Conservation (phyloP, 2,329 filamentous ascomycete species). For the Aspergillus fructus region DNA sequence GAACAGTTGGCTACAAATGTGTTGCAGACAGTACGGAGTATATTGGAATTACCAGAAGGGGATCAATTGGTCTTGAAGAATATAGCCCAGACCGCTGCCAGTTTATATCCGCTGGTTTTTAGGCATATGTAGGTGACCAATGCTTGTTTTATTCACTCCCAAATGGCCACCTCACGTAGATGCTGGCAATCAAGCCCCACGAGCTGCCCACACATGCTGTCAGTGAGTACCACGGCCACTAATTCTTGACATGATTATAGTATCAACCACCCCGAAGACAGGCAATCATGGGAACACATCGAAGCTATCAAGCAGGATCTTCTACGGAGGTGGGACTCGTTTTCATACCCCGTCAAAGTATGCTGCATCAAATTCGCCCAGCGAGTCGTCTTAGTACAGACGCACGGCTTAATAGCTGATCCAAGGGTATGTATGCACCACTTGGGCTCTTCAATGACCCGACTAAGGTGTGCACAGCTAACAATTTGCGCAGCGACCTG, state of each 20-base stretch:
- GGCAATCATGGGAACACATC: conserved; percentile 83
- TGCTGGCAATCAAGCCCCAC: conserved; percentile 1
- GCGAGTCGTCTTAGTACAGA: conserved; percentile 88
- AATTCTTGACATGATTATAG: conserved; percentile 51
- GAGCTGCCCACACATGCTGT: not conserved
- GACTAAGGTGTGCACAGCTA: conserved; percentile 6
- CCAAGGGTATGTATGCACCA: conserved; percentile 64
- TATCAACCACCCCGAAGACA: conserved; percentile 81
- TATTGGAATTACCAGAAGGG: conserved; percentile 70
- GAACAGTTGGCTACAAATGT: conserved; percentile 74
- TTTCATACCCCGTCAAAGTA: conserved; percentile 73
- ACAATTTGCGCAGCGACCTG: conserved; percentile 55
- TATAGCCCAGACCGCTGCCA: conserved; percentile 83
- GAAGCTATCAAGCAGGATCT: conserved; percentile 85
- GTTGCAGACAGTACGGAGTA: conserved; percentile 70
- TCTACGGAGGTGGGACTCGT: conserved; percentile 80
- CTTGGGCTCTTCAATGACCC: not conserved
- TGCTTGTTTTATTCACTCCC: conserved; percentile 21
- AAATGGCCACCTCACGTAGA: conserved; percentile 21
- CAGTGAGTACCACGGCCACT: conserved; percentile 19
- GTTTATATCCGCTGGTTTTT: conserved; percentile 89
- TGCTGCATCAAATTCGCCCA: conserved; percentile 98
- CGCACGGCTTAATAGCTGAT: conserved; percentile 76
- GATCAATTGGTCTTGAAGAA: conserved; percentile 81
- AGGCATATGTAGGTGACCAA: conserved; percentile 80